Conservation (phyloP, 2,329 filamentous ascomycete genomes). For the Fusarium sp. region DNA sequence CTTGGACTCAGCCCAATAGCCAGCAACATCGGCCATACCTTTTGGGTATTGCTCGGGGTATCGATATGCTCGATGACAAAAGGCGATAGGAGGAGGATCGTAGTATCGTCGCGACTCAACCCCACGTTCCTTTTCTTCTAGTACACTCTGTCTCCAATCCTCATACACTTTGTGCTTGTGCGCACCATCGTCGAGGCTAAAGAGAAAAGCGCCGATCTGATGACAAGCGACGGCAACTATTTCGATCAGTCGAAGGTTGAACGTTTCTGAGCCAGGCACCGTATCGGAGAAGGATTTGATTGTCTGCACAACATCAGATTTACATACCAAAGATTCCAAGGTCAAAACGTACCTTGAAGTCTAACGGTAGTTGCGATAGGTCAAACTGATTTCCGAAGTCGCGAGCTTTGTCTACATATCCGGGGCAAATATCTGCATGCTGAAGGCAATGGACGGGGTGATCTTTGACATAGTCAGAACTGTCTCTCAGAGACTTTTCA, state of each 20-base stretch:
- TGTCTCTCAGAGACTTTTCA: neutral
- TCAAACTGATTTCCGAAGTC: neutral
- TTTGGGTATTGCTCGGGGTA: slow-evolving; percentile 13
- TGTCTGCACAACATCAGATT: neutral
- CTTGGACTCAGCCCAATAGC: slow-evolving; percentile 24
- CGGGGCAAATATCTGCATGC: neutral
- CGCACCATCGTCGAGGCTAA: neutral
- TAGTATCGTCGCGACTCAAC: neutral
- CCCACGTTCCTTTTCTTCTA: neutral
- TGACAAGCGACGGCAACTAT: slow-evolving; percentile 6
- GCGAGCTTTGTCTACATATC: slow-evolving; percentile 8
- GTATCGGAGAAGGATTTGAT: neutral
- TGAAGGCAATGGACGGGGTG: neutral
- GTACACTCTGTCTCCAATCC: neutral
- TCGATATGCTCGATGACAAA: slow-evolving; percentile 5
- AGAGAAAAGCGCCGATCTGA: slow-evolving; percentile 21
- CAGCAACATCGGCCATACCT: slow-evolving; percentile 2
- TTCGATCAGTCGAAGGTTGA: slow-evolving; percentile 8
- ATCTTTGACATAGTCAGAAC: neutral
- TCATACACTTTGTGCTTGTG: slow-evolving; percentile 13
- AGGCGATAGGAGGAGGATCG: neutral
- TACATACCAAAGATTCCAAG: rapidly evolving
- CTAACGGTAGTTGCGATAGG: neutral
- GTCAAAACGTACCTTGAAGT: neutral
- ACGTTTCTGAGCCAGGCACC: neutral